Percentiles rank a stretch among this genome's conserved stretches.
Conservation (phyloP, 2,329 filamentous ascomycete genomes). For the Helminthosporium solani region DNA sequence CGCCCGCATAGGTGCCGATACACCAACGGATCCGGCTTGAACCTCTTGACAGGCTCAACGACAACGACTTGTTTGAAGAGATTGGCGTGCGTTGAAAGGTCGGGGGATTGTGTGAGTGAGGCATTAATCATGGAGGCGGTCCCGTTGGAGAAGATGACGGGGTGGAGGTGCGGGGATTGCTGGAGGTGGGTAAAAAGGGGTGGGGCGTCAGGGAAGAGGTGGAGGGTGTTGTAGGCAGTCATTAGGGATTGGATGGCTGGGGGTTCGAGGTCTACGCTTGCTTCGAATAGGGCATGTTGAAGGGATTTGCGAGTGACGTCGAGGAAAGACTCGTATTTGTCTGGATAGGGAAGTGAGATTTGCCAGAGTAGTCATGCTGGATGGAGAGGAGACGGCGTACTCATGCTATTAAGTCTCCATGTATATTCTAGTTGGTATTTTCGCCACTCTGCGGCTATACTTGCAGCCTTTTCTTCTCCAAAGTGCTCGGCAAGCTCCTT, state of each 20-base stretch:
- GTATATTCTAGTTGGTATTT: conserved; percentile 75
- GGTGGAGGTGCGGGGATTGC: conserved; percentile 45
- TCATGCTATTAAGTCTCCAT: conserved; percentile 74
- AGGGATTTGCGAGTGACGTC: conserved; percentile 64
- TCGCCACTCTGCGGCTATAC: conserved; percentile 63
- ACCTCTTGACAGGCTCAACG: conserved; percentile 60
- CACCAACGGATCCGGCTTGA: conserved; percentile 64
- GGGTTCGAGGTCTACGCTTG: conserved; percentile 48
- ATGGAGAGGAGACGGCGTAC: conserved; percentile 46
- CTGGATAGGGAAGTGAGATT: conserved; percentile 42
- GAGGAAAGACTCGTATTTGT: conserved; percentile 61
- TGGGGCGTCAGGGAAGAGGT: conserved; percentile 64
- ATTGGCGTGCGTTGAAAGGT: conserved; percentile 51
- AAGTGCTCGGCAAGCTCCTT: conserved; percentile 59
- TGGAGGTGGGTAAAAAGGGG: conserved; percentile 47
- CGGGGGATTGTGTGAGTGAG: conserved; percentile 59
- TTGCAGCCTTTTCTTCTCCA: conserved; percentile 57
- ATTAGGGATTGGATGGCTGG: conserved; percentile 56
- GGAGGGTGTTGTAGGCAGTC: conserved; percentile 64
- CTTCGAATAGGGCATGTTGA: conserved; percentile 63
- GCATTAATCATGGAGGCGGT: conserved; percentile 62
- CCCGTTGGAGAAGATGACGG: conserved; percentile 72
- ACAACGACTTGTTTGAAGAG: conserved; percentile 57
- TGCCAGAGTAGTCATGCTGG: neutral
- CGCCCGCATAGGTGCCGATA: conserved; percentile 61